These are phyloP conservation scores for Hsuehochloa calcarea DNA, from an alignment of 176 grass and related monocot genomes.

Conservation along the genomic window DNA sequence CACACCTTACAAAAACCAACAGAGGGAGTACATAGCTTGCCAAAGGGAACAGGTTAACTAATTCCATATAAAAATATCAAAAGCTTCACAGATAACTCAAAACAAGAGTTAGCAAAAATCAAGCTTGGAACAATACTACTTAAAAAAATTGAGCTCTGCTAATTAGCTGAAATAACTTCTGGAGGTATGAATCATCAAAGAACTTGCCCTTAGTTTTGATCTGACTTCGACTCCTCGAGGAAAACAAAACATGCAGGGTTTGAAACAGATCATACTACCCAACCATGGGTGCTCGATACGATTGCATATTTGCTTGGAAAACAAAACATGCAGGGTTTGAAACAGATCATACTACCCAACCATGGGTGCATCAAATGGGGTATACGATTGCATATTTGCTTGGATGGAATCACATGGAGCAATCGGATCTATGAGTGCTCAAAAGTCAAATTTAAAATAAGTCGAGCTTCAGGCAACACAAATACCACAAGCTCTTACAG, in stretches of 20 bases:
- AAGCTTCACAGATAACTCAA: not conserved
- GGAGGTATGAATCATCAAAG: not conserved
- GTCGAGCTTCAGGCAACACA: constrained; percentile 2
- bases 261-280: not conserved
- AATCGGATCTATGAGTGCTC: constrained; percentile 10
- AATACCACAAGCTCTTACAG: not conserved
- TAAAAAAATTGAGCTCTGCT: not conserved
- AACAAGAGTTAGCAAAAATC: not conserved
- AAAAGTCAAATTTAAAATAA: constrained; percentile 13
- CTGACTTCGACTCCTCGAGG: not conserved
- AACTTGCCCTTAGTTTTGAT: not conserved
- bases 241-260: not conserved
- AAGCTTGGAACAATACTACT: not conserved
- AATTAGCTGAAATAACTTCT: not conserved
- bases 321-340: no score
- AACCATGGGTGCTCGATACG: not conserved
- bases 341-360: not conserved
- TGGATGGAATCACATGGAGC: not conserved
- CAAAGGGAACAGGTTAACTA: not conserved
- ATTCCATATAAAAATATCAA: not conserved
- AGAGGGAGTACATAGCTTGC: not conserved
- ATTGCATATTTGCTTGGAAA: not conserved
- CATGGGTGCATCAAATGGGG: not conserved
- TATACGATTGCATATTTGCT: constrained; percentile 3
- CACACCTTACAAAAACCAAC: not conserved